A percentile compares a stretch with the other conserved stretches of the same genome.
Evolutionary conservation across 176 grass and related monocot genomes (phyloP).

Genomic region (Lolium rigidum): DNA sequence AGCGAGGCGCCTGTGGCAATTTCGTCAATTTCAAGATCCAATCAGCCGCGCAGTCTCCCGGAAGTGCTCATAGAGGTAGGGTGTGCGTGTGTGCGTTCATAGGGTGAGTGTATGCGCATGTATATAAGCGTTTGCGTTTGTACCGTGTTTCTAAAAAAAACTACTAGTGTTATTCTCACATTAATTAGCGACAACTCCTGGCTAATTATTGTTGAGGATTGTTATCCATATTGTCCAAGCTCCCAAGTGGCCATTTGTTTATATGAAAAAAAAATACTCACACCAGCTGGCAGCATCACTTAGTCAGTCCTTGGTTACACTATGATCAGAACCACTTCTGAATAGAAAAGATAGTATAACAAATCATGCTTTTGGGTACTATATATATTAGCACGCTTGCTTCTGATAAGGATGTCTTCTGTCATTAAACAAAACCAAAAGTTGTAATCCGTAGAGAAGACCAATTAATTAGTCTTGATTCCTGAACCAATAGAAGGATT

Average conservation of each 20-base stretch:
- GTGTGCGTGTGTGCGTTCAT: too few relatives aligned
- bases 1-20: too few relatives aligned
- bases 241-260: slow-evolving; percentile 5
- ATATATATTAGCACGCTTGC: slow-evolving; percentile 8
- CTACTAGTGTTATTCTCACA: not conserved
- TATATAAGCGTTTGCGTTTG: too few relatives aligned
- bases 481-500: slow-evolving; percentile 1
- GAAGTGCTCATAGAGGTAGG: too few relatives aligned
- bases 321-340: slow-evolving; percentile 23
- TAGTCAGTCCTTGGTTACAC: not conserved
- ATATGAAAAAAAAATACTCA: slow-evolving; percentile 15
- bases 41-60: too few relatives aligned
- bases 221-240: not conserved
- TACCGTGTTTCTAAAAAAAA: too few relatives aligned
- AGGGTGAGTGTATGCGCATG: too few relatives aligned
- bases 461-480: slow-evolving; percentile 31
- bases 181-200: slow-evolving; percentile 10
- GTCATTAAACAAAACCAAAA: slow-evolving; percentile 21
- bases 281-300: not conserved
- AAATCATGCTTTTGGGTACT: not conserved
- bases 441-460: slow-evolving; percentile 33
- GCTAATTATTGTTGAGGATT: slow-evolving; percentile 36
- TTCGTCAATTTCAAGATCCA: too few relatives aligned
- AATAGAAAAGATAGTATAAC: not conserved
- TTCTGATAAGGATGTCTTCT: slow-evolving; percentile 16